A percentile compares a stretch with the other conserved stretches of the same genome.
Evolutionary conservation across 2,329 filamentous ascomycete genomes (phyloP).

Genomic region (Eutypella sp.): DNA sequence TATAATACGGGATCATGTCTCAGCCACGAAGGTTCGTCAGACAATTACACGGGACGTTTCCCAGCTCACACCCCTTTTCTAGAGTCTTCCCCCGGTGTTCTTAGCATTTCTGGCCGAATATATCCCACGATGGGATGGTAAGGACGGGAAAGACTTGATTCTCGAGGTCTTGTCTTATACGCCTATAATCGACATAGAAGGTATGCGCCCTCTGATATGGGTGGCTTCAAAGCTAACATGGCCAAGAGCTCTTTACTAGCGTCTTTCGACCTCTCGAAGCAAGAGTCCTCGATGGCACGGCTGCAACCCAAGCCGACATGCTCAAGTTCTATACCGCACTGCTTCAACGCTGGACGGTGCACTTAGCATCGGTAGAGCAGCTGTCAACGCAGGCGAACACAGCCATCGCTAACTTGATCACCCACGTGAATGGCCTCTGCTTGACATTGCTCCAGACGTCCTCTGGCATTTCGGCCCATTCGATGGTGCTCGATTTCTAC

Average conservation of each 20-base stretch:
- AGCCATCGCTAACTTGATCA: conserved; percentile 37
- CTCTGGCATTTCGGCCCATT: conserved; percentile 38
- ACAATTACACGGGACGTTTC: neutral
- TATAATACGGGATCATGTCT: conserved; percentile 51
- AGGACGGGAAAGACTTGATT: conserved; percentile 46
- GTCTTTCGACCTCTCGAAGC: conserved; percentile 49
- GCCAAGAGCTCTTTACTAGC: conserved; percentile 45
- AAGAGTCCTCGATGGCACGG: conserved; percentile 42
- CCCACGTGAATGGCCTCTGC: conserved; percentile 50
- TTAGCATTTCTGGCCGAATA: conserved; percentile 48
- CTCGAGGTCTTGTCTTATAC: conserved; percentile 53
- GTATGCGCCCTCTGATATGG: conserved; percentile 30
- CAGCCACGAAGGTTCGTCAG: conserved; percentile 47
- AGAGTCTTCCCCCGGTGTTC: conserved; percentile 45
- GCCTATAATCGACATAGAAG: conserved; percentile 51
- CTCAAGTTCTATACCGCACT: conserved; percentile 64
- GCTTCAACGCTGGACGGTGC: conserved; percentile 54
- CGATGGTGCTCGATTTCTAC: conserved; percentile 66
- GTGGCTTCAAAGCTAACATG: conserved; percentile 16
- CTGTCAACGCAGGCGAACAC: conserved; percentile 31
- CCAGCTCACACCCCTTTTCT: conserved; percentile 12
- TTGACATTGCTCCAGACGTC: conserved; percentile 56
- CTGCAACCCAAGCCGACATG: conserved; percentile 52
- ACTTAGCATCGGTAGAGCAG: conserved; percentile 35
- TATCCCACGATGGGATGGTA: conserved; percentile 58